Conservation (phyloP, 1,284 basidiomycete species). For the Ustilago nuda region DNA sequence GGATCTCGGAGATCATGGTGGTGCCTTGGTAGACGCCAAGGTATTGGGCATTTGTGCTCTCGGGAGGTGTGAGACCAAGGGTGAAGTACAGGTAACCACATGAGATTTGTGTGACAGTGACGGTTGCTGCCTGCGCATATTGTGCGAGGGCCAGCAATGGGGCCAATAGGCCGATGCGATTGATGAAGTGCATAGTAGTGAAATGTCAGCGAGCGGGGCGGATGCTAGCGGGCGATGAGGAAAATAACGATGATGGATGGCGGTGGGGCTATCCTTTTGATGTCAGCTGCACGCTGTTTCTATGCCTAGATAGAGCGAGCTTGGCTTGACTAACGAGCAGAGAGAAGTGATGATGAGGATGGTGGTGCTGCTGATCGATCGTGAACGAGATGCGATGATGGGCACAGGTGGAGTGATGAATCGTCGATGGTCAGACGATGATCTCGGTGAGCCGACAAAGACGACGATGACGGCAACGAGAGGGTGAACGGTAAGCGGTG, state of each 20-base stretch:
- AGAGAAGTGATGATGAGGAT: not conserved
- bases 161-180: conserved; percentile 23
- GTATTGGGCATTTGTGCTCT: conserved; percentile 12
- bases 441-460: not conserved
- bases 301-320: not conserved
- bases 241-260: not conserved
- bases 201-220: no score
- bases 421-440: conserved; percentile 25
- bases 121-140: conserved; percentile 17
- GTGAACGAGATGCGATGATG: not conserved
- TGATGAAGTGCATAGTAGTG: conserved; percentile 18
- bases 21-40: conserved; percentile 25
- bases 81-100: conserved; percentile 36
- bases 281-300: not conserved
- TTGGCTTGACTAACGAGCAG: not conserved
- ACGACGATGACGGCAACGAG: not conserved
- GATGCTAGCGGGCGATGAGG: not conserved
- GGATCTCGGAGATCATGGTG: conserved; percentile 25
- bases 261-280: not conserved
- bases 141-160: conserved; percentile 28
- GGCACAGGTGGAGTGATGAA: not conserved
- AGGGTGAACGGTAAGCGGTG: not conserved
- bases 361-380: conserved; percentile 1
- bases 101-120: conserved; percentile 32
- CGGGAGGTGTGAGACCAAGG: conserved; percentile 27